A percentile compares a stretch with the other conserved stretches of the same genome.
Conservation (phyloP, 129 eudicot genomes). For the Logfia minima region DNA sequence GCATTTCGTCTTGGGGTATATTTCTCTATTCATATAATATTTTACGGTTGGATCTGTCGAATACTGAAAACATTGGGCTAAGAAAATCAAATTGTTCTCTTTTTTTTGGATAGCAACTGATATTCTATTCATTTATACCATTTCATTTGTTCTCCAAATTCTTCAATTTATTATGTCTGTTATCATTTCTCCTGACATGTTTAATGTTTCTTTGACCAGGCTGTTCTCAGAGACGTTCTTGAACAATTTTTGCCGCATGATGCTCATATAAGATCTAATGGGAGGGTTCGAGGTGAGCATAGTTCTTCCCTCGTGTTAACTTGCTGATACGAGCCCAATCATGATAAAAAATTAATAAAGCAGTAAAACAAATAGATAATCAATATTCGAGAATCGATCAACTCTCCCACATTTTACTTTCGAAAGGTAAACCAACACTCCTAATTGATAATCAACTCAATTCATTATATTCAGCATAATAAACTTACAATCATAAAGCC, state of each 20-base stretch:
- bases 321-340: neutral
- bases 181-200: slow-evolving; percentile 1
- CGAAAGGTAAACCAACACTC: too few relatives aligned
- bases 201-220: slow-evolving; percentile 46
- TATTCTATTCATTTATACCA: neutral
- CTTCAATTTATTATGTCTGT: neutral
- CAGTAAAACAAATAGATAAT: too few relatives aligned
- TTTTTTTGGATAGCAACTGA: neutral
- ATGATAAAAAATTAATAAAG: too few relatives aligned
- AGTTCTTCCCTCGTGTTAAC: neutral
- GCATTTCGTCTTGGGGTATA: slow-evolving; percentile 99
- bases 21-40: slow-evolving; percentile 13
- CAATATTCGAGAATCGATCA: too few relatives aligned
- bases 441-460: too few relatives aligned
- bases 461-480: too few relatives aligned
- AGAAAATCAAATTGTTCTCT: neutral
- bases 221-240: slow-evolving; percentile 92
- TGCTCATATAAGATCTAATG: slow-evolving; percentile 80
- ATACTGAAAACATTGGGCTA: neutral
- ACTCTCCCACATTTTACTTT: too few relatives aligned
- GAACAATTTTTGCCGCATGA: slow-evolving; percentile 77
- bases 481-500: too few relatives aligned
- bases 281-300: slow-evolving; percentile 87
- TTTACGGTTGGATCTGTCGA: neutral
- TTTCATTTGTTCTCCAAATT: neutral